These are phyloP conservation scores for Papilionanthe hybrid DNA, from an alignment of 116 monocot genomes.

Conservation along the genomic window DNA sequence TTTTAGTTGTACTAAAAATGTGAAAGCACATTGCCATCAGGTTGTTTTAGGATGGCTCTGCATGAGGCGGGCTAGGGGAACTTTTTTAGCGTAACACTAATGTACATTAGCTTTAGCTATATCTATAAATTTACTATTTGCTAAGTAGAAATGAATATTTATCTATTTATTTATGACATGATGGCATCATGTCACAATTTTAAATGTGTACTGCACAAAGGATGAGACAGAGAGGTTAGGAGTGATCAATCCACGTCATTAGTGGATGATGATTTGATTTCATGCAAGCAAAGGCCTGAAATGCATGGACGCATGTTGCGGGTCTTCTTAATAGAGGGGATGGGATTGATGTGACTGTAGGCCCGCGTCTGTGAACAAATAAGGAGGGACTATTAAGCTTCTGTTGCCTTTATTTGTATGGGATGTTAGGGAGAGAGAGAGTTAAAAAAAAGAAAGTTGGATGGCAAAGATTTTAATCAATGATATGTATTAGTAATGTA, in stretches of 20 bases:
- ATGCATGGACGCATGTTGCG: constrained; percentile 32
- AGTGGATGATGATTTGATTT: constrained; percentile 25
- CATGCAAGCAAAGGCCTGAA: constrained; percentile 14
- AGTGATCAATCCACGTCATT: constrained; percentile 18
- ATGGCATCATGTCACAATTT: constrained; percentile 8
- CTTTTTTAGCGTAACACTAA: neutral
- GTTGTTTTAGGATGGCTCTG: constrained; percentile 5
- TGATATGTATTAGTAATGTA: too few relatives aligned
- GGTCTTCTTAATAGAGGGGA: constrained; percentile 10
- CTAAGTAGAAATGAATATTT: constrained; percentile 1
- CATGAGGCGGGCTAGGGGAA: neutral
- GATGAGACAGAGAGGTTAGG: neutral
- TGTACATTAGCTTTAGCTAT: neutral
- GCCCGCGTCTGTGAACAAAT: neutral
- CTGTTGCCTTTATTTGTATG: too few relatives aligned
- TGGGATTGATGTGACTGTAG: constrained; percentile 26
- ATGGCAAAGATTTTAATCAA: too few relatives aligned
- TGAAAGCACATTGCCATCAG: constrained; percentile 2
- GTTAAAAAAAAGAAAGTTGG: too few relatives aligned
- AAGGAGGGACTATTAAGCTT: neutral
- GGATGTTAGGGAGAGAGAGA: too few relatives aligned
- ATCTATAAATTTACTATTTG: neutral
- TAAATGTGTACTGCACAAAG: neutral
- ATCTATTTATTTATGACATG: constrained; percentile 1
- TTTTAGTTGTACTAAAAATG: neutral